Conservation (phyloP, 768 basidiomycete genomes). For the Rubroboletus pulcherrimus region DNA sequence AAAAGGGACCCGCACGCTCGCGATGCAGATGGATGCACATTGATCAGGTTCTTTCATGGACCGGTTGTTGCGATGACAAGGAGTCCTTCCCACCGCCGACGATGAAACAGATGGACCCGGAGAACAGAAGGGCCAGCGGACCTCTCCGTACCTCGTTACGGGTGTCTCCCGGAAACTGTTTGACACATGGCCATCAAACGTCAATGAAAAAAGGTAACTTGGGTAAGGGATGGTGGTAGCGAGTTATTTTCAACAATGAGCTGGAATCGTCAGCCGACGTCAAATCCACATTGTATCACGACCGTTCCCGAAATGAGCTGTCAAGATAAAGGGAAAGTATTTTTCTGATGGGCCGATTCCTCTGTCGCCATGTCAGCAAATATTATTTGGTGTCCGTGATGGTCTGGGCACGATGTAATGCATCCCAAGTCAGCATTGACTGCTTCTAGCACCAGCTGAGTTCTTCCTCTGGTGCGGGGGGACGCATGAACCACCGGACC, state of each 20-base stretch:
- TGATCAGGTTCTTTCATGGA: neutral
- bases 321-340: conserved; percentile 7
- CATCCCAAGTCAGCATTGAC: neutral
- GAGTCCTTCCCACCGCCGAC: conserved; percentile 11
- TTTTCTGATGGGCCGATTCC: neutral
- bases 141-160: conserved; percentile 20
- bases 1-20: neutral
- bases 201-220: conserved; percentile 14
- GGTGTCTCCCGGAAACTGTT: conserved; percentile 12
- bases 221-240: conserved; percentile 2
- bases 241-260: conserved; percentile 26
- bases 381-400: neutral
- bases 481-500: conserved; percentile 22
- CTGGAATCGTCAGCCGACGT: conserved; percentile 25
- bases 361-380: neutral
- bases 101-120: conserved; percentile 25
- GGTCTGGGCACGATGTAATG: neutral
- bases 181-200: conserved; percentile 28
- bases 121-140: conserved; percentile 9
- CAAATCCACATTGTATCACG: conserved; percentile 16
- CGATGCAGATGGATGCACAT: neutral
- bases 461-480: neutral
- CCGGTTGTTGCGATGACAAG: conserved; percentile 13
- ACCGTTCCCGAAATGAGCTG: conserved; percentile 23
- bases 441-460: neutral